Evolutionary conservation across 805 yeast genomes (phyloP).

Genomic region (Ogataea trehaloabstinens): DNA sequence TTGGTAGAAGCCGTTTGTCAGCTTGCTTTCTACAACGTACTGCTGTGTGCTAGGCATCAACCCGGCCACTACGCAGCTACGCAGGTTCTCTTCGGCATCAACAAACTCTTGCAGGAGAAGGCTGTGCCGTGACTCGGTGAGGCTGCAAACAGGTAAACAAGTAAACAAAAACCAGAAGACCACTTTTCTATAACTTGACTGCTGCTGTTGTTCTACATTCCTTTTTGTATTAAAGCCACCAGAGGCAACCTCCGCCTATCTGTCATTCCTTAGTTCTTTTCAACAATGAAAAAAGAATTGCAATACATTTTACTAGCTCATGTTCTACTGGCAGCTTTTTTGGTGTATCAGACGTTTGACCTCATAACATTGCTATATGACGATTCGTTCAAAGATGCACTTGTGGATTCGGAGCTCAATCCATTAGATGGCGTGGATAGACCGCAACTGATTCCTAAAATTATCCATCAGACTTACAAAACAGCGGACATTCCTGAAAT

Average conservation of each 20-base stretch:
- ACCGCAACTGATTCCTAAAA: conserved; percentile 73
- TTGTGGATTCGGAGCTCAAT: conserved; percentile 60
- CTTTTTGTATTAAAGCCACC: not conserved
- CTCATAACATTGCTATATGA: conserved; percentile 72
- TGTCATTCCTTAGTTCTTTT: not conserved
- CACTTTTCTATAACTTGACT: not conserved
- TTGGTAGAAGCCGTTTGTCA: too few species aligned
- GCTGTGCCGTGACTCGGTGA: too few species aligned
- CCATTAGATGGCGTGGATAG: conserved; percentile 41
- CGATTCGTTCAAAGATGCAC: conserved; percentile 63
- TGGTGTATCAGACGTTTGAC: conserved; percentile 67
- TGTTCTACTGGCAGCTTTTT: conserved; percentile 46
- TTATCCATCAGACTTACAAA: conserved; percentile 92
- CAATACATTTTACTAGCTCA: conserved; percentile 62
- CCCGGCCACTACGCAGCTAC: too few species aligned
- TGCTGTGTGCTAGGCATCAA: too few species aligned
- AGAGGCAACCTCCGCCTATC: too few species aligned
- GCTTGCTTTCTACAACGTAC: too few species aligned
- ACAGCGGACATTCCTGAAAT: conserved; percentile 72
- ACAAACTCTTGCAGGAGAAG: too few species aligned
- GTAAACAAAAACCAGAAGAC: not conserved
- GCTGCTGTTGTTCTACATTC: not conserved
- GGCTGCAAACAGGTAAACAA: not conserved
- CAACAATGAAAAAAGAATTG: conserved; percentile 61
- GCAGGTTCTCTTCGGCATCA: too few species aligned